Base-by-base conservation (phyloP, 202 grass and related monocot species). In the Schoenoplectus tabernaemontani region DNA sequence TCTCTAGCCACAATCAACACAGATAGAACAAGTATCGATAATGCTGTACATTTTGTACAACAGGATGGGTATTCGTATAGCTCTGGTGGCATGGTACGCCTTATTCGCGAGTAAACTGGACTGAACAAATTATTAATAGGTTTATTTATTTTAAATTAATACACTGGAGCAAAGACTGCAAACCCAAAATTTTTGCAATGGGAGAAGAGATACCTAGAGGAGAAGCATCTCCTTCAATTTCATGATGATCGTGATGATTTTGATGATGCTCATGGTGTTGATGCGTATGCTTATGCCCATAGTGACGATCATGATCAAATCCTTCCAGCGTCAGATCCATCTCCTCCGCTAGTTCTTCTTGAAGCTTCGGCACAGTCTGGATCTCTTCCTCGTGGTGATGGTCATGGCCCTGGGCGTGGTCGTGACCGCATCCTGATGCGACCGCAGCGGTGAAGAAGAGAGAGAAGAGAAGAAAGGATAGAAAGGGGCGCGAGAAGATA, bases 311-410 rank as follows among this genome's bases (percentile, higher is more conserved):
- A 77, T 66, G 57, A 2, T 33, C 86, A 30, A 86, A 80, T 72
- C 73, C 68, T 2, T 99, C 90, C 39, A 91, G 59, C 76, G 78
- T 83, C 90, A 99, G 96, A 99, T 99, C 90, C 86, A 89, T 88
- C 87, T 92, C 91, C 86, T 95, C 96, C 1, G 91, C 91, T 67
- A 99, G 72, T 86, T 99, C 96, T 82, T 99, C 96, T 19, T 88
- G 91, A 4, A 99, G 91, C 70, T 88, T 89, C 51, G 19, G 23
- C 33, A 28, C 38, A 41, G 64, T 87, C 65, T 82, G 85, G 77
- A 90, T 86, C 87, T 87, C 86, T 33, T 60, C 76, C 47, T 28
- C 28, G 7, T 61, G 76, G 19, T 88, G 71, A 7, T 64, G 85
- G 13, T 80, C 34, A 58, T 84, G 82, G 19, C 79, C 44, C 4